A percentile compares a stretch with the other conserved stretches of the same genome.
Conservation (phyloP, 208 protist species). For the Wallacemonas sp. region DNA sequence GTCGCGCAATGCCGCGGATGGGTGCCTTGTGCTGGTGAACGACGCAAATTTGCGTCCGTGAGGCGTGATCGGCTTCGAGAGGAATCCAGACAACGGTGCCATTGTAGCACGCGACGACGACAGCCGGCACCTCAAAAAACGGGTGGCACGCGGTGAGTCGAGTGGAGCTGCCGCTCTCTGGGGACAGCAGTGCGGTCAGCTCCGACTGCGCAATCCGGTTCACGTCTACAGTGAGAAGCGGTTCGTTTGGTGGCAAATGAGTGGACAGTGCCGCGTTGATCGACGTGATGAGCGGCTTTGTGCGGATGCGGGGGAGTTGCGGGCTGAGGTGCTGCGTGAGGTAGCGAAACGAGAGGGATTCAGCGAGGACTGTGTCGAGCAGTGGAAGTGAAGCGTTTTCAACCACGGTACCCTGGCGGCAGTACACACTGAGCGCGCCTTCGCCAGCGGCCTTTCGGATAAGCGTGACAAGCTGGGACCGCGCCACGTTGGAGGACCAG, state of each 20-base stretch:
- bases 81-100: slow-evolving; percentile 75
- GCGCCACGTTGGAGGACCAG: slow-evolving; percentile 71
- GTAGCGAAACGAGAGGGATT: slow-evolving; percentile 61
- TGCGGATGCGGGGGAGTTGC: slow-evolving; percentile 31
- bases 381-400: slow-evolving; percentile 16
- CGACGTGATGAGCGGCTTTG: slow-evolving; percentile 35
- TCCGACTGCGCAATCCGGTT: slow-evolving; percentile 33
- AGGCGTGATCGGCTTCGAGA: slow-evolving; percentile 13
- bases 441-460: slow-evolving; percentile 55
- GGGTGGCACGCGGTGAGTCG: slow-evolving; percentile 73
- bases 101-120: slow-evolving; percentile 56
- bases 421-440: slow-evolving; percentile 53
- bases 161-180: not conserved
- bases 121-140: slow-evolving; percentile 55
- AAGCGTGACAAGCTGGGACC: slow-evolving; percentile 60
- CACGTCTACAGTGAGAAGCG: slow-evolving; percentile 57
- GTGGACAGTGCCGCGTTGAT: slow-evolving; percentile 39
- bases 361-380: slow-evolving; percentile 51
- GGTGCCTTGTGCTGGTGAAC: slow-evolving; percentile 53
- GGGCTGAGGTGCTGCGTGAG: slow-evolving; percentile 41
- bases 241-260: slow-evolving; percentile 62
- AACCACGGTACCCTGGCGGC: slow-evolving; percentile 52
- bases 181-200: slow-evolving; percentile 12
- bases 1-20: slow-evolving; percentile 49
- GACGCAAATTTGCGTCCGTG: slow-evolving; percentile 6